phyloP scores from a whole-genome alignment of 1,284 basidiomycete genomes.

The Melampsora occidentalis region DNA sequence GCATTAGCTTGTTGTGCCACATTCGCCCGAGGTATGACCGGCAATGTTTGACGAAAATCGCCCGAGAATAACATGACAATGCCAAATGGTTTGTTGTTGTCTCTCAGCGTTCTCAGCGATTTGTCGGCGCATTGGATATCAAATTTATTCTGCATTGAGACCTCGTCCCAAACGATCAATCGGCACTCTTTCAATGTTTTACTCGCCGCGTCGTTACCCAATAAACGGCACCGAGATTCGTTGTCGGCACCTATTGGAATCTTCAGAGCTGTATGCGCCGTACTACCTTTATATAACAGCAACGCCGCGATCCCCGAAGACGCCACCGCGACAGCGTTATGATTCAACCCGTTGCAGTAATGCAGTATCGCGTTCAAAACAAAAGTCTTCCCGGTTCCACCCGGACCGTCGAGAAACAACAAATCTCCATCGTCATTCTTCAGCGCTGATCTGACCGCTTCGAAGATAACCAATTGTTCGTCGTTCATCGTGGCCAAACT shows the following conservation, averaged over 20 bases:
- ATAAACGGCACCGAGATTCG: slow-evolving; percentile 48
- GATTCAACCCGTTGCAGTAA: slow-evolving; percentile 48
- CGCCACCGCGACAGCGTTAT: slow-evolving; percentile 53
- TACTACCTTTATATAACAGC: slow-evolving; percentile 54
- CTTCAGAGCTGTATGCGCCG: slow-evolving; percentile 14
- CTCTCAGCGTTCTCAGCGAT: background rate
- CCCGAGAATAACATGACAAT: no score
- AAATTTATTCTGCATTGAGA: background rate
- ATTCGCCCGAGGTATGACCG: background rate
- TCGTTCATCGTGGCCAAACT: slow-evolving; percentile 54
- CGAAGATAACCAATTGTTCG: slow-evolving; percentile 55
- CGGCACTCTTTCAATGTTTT: background rate
- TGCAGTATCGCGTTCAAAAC: slow-evolving; percentile 57
- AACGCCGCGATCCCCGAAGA: slow-evolving; percentile 58
- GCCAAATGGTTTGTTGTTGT: background rate
- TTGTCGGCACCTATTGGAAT: background rate
- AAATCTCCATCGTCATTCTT: no score
- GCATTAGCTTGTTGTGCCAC: no score
- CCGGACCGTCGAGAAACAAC: slow-evolving; percentile 58
- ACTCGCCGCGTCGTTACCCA: background rate
- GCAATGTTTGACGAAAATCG: background rate
- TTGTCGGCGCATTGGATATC: slow-evolving; percentile 5
- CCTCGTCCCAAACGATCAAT: slow-evolving; percentile 27
- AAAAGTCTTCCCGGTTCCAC: slow-evolving; percentile 61
- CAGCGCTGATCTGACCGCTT: no score